Evolutionary conservation across 495 filamentous ascomycete species (phyloP).

Genomic region (Xylaria castorea): DNA sequence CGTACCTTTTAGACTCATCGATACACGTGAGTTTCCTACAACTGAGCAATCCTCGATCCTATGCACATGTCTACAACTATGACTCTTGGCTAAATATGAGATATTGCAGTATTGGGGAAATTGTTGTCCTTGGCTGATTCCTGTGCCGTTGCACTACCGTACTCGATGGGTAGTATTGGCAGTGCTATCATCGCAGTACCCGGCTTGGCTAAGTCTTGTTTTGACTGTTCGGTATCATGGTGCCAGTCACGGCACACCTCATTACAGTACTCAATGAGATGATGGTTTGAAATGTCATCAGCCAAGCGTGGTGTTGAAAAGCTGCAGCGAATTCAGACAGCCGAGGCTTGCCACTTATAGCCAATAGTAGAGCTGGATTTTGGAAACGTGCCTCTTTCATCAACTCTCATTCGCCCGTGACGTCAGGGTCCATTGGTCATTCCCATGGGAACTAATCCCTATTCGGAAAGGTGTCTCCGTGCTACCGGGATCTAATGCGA

Average conservation of each 20-base stretch:
- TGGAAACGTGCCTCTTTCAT: slow-evolving; percentile 37
- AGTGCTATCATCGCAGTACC: slow-evolving; percentile 24
- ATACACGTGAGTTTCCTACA: not conserved
- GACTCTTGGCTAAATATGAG: not conserved
- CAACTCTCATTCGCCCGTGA: slow-evolving; percentile 40
- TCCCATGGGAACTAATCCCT: not conserved
- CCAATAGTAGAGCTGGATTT: slow-evolving; percentile 34
- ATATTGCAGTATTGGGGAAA: not conserved
- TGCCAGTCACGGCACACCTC: not conserved
- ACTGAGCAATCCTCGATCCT: not conserved
- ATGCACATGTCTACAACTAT: not conserved
- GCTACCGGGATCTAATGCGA: not conserved
- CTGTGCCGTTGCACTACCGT: slow-evolving; percentile 3
- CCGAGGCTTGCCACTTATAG: not conserved
- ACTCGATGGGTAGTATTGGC: slow-evolving; percentile 28
- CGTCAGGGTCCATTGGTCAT: not conserved
- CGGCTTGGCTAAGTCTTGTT: slow-evolving; percentile 39
- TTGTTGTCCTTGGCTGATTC: slow-evolving; percentile 8
- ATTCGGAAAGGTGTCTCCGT: not conserved
- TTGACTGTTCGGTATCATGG: slow-evolving; percentile 30
- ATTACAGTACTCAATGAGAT: not conserved
- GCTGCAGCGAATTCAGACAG: not conserved
- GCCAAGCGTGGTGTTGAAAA: not conserved
- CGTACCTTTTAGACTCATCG: not conserved
- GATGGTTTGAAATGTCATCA: not conserved